These are phyloP conservation scores for Draba incana DNA, from an alignment of 345 rosid genomes.

Conservation along the genomic window DNA sequence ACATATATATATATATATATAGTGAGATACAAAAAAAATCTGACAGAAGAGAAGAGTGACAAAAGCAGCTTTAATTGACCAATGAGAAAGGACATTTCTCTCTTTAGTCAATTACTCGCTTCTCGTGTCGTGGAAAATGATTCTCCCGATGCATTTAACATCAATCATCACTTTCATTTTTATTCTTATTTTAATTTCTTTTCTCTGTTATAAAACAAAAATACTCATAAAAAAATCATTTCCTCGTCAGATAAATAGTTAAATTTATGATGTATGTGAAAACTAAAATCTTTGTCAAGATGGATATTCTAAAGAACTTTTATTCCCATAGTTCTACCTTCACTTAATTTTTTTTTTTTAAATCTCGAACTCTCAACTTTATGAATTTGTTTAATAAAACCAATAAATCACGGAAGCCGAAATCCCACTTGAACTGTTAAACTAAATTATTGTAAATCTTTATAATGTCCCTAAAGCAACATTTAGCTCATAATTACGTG, in stretches of 20 bases:
- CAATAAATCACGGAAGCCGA: constrained; percentile 37
- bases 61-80: constrained; percentile 42
- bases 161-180: constrained; percentile 33
- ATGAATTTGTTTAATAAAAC: constrained; percentile 32
- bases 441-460: constrained; percentile 9
- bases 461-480: background rate
- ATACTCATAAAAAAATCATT: too few species aligned
- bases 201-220: background rate
- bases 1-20: background rate
- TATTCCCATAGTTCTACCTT: background rate
- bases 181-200: background rate
- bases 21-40: background rate
- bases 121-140: constrained; percentile 38
- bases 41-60: constrained; percentile 39
- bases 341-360: too few species aligned
- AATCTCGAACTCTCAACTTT: constrained; percentile 28
- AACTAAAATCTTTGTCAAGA: constrained; percentile 28
- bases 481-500: background rate
- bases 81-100: constrained; percentile 34
- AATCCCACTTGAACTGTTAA: constrained; percentile 26
- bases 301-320: background rate
- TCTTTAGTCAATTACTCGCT: constrained; percentile 44
- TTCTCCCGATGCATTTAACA: constrained; percentile 35
- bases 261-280: constrained; percentile 9
- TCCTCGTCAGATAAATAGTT: background rate